Evolutionary conservation across 208 protist species (phyloP).

Genomic region (Acanthamoeba castellanii): DNA sequence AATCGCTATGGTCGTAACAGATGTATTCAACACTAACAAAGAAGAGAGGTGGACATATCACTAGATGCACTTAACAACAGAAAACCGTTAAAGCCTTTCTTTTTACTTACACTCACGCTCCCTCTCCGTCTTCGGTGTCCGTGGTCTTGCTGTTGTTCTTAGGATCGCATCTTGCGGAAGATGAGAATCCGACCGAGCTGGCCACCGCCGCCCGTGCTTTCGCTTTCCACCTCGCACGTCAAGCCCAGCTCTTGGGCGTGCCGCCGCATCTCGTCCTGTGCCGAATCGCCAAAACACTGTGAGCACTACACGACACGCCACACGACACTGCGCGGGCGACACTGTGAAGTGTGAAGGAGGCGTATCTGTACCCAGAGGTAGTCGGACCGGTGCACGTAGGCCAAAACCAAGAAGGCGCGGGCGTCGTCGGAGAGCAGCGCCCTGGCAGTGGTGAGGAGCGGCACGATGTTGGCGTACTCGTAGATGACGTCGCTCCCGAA

Average conservation of each 20-base stretch:
- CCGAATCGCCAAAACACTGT: background rate
- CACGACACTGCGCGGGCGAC: background rate
- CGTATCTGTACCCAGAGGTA: background rate
- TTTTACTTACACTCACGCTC: no score
- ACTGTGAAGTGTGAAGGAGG: background rate
- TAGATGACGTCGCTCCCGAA: constrained; percentile 51
- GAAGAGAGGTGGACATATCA: no score
- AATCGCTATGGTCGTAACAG: no score
- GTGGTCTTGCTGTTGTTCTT: background rate
- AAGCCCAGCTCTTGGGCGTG: constrained; percentile 7
- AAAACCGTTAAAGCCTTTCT: no score
- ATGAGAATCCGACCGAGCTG: constrained; percentile 7
- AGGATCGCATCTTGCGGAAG: constrained; percentile 5
- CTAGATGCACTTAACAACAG: no score
- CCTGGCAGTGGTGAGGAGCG: background rate
- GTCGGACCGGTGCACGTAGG: constrained; percentile 24
- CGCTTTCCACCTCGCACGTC: constrained; percentile 36
- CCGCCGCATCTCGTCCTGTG: background rate
- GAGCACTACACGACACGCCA: background rate
- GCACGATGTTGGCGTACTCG: constrained; percentile 48
- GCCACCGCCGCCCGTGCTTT: background rate
- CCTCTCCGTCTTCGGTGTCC: no score
- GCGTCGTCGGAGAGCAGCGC: background rate
- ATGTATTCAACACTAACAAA: no score
- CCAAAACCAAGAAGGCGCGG: background rate